Base-by-base conservation (phyloP, 257 asterid species). In the Solanum pinnatisectum region DNA sequence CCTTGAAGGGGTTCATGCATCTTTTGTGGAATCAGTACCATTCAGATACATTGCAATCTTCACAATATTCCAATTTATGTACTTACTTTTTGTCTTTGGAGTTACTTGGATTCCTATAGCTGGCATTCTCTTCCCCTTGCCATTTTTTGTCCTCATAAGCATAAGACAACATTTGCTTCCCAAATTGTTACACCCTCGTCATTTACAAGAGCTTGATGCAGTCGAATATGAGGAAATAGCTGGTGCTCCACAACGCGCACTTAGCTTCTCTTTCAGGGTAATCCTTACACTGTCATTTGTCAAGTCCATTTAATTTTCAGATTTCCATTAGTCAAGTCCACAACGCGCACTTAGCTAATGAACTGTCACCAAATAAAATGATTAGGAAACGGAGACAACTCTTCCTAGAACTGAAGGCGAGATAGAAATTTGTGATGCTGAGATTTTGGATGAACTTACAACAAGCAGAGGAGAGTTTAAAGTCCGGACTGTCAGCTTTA, bases 21-120 rank as follows among this genome's bases (percentile, higher is more conserved):
- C 95, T 20, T 94, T 91, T 46, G 90, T 94, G 74, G 95, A 93
- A 88, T 82, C 94, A 4, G 95, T 93, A 16, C 97, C 95, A 32
- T 91, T 92, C 91, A 91, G 72, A 88, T 84, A 36, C 92, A 91
- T 91, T 6, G 90, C 89, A 11, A 92, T 89, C 16, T 94, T 94
- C 89, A 94, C 97, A 8, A 6, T 91, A 9, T 94, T 93, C 78
- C 94, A 94, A 87, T 88, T 93, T 67, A 33, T 88, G 4, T 92
- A 91, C 68, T 78, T 94, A 84, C 56, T 92, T 30, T 8, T 93
- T 42, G 91, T 94, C 88, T 94, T 91, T 60, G 95, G 95, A 14
- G 91, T 93, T 35, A 93, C 97, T 7, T 94, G 95, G 97, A 93
- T 94, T 42, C 97, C 95, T 6, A 71, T 94, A 56, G 97, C 92